Conservation (phyloP, 108 stramenopile genomes). For the Nitzschia sp. region DNA sequence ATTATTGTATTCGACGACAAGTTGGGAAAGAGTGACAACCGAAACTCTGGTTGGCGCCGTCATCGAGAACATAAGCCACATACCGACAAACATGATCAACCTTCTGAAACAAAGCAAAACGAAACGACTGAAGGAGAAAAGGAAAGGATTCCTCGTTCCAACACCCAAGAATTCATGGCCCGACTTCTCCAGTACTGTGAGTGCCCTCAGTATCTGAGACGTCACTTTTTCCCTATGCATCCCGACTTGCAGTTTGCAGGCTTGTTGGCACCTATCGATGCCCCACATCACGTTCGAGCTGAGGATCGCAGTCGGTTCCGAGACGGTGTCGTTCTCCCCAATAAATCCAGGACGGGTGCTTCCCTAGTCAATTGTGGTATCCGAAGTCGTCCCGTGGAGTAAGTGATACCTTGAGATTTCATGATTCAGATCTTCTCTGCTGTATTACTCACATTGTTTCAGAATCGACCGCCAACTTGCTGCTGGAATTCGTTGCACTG, state of each 20-base stretch:
- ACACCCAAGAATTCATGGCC: slow-evolving; percentile 91
- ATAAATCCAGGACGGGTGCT: slow-evolving; percentile 32
- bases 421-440: not conserved
- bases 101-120: slow-evolving; percentile 14
- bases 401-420: slow-evolving; percentile 26
- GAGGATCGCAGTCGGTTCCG: slow-evolving; percentile 82
- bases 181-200: slow-evolving; percentile 92
- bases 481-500: slow-evolving; percentile 89
- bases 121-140: slow-evolving; percentile 12
- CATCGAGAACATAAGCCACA: slow-evolving; percentile 10
- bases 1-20: slow-evolving; percentile 95
- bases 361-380: slow-evolving; percentile 85
- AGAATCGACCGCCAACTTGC: slow-evolving; percentile 73
- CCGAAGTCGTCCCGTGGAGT: slow-evolving; percentile 71
- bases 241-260: slow-evolving; percentile 93
- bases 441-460: slow-evolving; percentile 8
- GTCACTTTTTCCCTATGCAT: slow-evolving; percentile 93
- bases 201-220: slow-evolving; percentile 92
- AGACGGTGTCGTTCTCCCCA: slow-evolving; percentile 90
- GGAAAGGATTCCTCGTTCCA: slow-evolving; percentile 40
- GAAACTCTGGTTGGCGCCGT: slow-evolving; percentile 14
- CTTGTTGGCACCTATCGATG: slow-evolving; percentile 91
- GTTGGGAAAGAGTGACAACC: slow-evolving; percentile 33
- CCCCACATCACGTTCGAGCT: slow-evolving; percentile 94
- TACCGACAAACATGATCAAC: slow-evolving; percentile 3